These are phyloP conservation scores for Lentinula sp. DNA, from an alignment of 768 basidiomycete genomes.

Conservation along the genomic window DNA sequence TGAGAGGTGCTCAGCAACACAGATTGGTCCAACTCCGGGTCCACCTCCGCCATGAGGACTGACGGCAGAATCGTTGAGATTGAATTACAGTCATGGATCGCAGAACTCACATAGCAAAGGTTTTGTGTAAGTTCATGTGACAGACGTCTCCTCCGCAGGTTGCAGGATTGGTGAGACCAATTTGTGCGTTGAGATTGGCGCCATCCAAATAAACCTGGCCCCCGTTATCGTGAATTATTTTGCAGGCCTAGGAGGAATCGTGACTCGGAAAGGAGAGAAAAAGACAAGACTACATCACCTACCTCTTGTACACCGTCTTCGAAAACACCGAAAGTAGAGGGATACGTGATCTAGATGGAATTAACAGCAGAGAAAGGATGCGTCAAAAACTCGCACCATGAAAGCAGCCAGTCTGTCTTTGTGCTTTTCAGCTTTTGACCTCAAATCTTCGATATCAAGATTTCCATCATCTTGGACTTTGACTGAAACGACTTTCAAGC, in stretches of 20 bases:
- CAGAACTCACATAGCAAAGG: constrained; percentile 78
- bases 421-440: constrained; percentile 83
- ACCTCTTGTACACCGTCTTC: constrained; percentile 84
- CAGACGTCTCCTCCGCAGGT: constrained; percentile 98
- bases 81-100: not conserved
- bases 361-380: not conserved
- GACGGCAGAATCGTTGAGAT: not conserved
- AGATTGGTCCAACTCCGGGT: constrained; percentile 93
- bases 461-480: constrained; percentile 85
- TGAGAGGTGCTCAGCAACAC: constrained; percentile 86
- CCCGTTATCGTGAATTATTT: constrained; percentile 90
- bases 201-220: constrained; percentile 98
- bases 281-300: constrained; percentile 11
- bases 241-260: constrained; percentile 57
- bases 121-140: constrained; percentile 98
- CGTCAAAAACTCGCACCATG: constrained; percentile 55
- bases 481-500: constrained; percentile 93
- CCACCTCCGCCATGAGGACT: constrained; percentile 98
- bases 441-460: constrained; percentile 82
- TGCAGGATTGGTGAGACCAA: constrained; percentile 88
- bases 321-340: constrained; percentile 97
- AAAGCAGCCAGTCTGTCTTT: constrained; percentile 91
- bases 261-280: not conserved
- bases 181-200: constrained; percentile 92
- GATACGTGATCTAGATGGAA: constrained; percentile 77